Conservation (phyloP, 768 basidiomycete species). For the Lentinula sp. region DNA sequence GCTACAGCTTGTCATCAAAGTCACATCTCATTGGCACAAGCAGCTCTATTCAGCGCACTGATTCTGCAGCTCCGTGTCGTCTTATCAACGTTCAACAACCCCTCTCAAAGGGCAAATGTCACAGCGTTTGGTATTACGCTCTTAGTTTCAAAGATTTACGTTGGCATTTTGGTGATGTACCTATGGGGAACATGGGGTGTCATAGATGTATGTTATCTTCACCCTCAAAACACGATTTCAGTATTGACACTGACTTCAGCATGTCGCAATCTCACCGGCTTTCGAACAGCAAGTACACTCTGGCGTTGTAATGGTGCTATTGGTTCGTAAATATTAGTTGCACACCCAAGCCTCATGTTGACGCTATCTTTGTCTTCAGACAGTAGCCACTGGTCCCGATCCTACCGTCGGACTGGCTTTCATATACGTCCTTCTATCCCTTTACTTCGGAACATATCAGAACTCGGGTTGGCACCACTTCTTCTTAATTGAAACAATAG, state of each 20-base stretch:
- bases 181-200: constrained; percentile 25
- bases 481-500: not conserved
- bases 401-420: constrained; percentile 26
- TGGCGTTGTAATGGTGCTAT: constrained; percentile 21
- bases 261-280: constrained; percentile 13
- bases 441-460: constrained; percentile 16
- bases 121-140: constrained; percentile 23
- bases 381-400: constrained; percentile 29
- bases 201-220: constrained; percentile 18
- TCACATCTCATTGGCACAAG: not conserved
- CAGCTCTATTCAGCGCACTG: not conserved
- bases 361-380: constrained; percentile 13
- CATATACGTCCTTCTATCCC: constrained; percentile 23
- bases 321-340: constrained; percentile 16
- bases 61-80: not conserved
- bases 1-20: not conserved
- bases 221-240: not conserved
- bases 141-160: constrained; percentile 30
- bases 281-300: constrained; percentile 18
- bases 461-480: not conserved
- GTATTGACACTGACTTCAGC: constrained; percentile 10
- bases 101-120: not conserved
- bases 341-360: not conserved
- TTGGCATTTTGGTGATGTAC: constrained; percentile 29
- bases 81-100: not conserved